Conservation (phyloP, 2,329 filamentous ascomycete genomes). For the Diaporthe sp. region DNA sequence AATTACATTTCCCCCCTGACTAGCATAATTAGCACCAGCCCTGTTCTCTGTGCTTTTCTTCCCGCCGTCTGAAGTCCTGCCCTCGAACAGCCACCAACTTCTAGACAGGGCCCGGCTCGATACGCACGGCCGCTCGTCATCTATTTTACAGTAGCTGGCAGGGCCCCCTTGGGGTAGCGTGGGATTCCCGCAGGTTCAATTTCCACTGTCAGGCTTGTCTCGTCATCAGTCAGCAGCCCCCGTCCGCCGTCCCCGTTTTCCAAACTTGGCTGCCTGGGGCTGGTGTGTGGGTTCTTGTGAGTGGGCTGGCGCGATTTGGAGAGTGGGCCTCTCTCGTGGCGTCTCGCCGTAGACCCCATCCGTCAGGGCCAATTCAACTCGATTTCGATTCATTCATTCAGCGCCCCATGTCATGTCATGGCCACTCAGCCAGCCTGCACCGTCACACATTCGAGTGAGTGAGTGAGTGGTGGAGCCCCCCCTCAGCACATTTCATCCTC, state of each 20-base stretch:
- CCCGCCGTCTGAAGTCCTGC: neutral
- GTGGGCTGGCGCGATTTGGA: slow-evolving; percentile 12
- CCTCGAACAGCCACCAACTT: neutral
- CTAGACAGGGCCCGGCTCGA: neutral
- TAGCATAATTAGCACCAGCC: slow-evolving; percentile 13
- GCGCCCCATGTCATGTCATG: neutral
- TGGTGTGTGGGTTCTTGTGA: neutral
- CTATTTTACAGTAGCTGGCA: neutral
- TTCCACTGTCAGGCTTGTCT: neutral
- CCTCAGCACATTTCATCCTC: neutral
- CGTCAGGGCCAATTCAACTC: neutral
- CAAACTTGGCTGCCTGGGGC: neutral
- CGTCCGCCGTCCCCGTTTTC: too few relatives aligned
- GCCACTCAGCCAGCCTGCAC: neutral
- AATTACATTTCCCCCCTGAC: neutral
- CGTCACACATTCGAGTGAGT: neutral
- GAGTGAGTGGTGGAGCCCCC: neutral
- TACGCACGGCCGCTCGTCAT: neutral
- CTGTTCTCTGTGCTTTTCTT: neutral
- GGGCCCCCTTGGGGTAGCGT: slow-evolving; percentile 8
- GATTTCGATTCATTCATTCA: neutral
- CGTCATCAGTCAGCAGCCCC: neutral
- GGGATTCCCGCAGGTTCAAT: neutral
- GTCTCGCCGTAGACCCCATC: slow-evolving; percentile 19
- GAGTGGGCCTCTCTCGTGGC: slow-evolving; percentile 3